Base-by-base conservation (phyloP, 345 rosid species). In the Dovyalis caffra region DNA sequence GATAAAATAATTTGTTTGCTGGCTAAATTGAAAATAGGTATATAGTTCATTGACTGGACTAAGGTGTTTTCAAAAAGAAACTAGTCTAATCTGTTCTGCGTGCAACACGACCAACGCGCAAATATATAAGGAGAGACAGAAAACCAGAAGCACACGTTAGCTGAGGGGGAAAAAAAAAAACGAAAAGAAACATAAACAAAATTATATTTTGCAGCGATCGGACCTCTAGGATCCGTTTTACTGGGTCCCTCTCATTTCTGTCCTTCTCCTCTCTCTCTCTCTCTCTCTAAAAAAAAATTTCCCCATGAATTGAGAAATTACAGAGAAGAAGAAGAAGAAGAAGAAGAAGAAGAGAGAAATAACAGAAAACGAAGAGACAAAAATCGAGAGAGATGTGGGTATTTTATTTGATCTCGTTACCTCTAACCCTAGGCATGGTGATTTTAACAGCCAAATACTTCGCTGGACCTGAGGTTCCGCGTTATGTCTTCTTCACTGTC, bases 321-420 rank as follows among this genome's bases (percentile, higher is more conserved):
- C 64, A 16, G 23, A 34, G 38, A 29, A 23, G 5, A 53, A 61
- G 53, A 34, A 20, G 60, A 8, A 45, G 11, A 65, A 62, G 15
- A 6, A 14, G 8, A n/a, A n/a, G n/a, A n/a, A n/a, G n/a, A n/a
- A n/a, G n/a, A n/a, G n/a, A n/a, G n/a, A n/a, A n/a, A n/a, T n/a
- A n/a, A n/a, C n/a, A 8, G 29, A 31, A 32, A 21, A 33, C 14
- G 15, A 23, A 14, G 21, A 25, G 47, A 10, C 6, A 15, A 15
- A 14, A 14, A 23, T 26, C 1, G 18, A 18, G 66, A 58, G 45
- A 53, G 71, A 96, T 96, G 99, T 92, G 96, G 99, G 98, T 92
- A 66, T 93, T 93, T 82, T 96, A 96, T 83, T 82, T 92, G 92
- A 93, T 96, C 89, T 93, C 98, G 85, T 80, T 93, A 83, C 99